These are phyloP conservation scores for Phytophthora agathidicida DNA, from an alignment of 352 stramenopile species.

Conservation along the genomic window DNA sequence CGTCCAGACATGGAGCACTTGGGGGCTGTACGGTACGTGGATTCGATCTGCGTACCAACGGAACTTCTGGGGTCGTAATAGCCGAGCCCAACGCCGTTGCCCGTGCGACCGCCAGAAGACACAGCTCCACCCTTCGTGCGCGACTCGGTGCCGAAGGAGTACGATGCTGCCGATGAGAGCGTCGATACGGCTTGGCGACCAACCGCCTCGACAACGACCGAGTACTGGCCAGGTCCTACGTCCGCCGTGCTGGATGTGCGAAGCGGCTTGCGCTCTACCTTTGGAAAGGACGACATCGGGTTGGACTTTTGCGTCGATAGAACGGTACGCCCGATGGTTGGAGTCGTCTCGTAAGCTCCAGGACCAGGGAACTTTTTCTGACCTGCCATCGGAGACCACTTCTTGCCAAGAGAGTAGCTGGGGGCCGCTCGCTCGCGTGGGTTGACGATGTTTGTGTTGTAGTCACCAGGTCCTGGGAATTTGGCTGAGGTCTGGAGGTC, in stretches of 20 bases:
- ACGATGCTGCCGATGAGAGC: conserved; percentile 56
- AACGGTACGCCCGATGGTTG: conserved; percentile 69
- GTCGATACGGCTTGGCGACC: conserved; percentile 76
- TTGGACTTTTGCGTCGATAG: conserved; percentile 77
- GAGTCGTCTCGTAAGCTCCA: conserved; percentile 61
- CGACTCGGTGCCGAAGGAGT: conserved; percentile 70
- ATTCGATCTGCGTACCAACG: conserved; percentile 70
- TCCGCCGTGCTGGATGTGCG: conserved; percentile 47
- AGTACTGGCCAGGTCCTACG: conserved; percentile 76
- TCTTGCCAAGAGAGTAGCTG: conserved; percentile 80
- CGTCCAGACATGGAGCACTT: conserved; percentile 80
- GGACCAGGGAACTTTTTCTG: conserved; percentile 65
- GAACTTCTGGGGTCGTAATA: conserved; percentile 69
- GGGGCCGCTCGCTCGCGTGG: conserved; percentile 64
- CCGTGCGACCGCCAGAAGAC: conserved; percentile 23
- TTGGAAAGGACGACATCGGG: conserved; percentile 62
- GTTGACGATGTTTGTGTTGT: conserved; percentile 70
- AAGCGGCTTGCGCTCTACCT: conserved; percentile 75
- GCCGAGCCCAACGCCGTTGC: conserved; percentile 40
- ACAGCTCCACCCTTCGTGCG: conserved; percentile 59
- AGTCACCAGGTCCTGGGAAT: conserved; percentile 68
- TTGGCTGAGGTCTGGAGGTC: conserved; percentile 54
- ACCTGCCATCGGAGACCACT: conserved; percentile 50
- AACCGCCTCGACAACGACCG: conserved; percentile 65
- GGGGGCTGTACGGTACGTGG: conserved; percentile 64